These are phyloP conservation scores for Fusarium denticulatum DNA, from an alignment of 2,329 filamentous ascomycete genomes.

Conservation along the genomic window DNA sequence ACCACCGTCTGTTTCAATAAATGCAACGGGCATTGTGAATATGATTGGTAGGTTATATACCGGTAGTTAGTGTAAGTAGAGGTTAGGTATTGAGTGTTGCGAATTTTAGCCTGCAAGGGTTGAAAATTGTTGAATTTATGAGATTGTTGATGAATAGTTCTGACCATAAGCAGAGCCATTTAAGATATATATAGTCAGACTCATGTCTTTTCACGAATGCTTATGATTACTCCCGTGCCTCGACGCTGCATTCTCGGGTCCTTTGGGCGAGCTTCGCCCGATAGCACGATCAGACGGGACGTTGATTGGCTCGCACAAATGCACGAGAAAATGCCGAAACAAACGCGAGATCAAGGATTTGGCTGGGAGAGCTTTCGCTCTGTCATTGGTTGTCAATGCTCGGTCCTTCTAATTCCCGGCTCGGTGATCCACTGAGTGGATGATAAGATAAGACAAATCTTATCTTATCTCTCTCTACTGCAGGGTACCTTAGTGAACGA, in stretches of 20 bases:
- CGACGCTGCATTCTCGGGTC: not conserved
- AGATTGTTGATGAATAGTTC: not conserved
- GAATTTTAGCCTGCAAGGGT: not conserved
- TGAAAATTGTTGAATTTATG: not conserved
- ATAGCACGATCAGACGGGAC: accelerated
- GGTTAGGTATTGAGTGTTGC: not conserved
- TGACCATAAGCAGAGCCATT: accelerated
- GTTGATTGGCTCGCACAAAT: not conserved
- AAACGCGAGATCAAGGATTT: not conserved
- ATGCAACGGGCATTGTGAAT: constrained; percentile 14
- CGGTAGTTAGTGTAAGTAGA: not conserved
- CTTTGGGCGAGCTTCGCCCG: not conserved
- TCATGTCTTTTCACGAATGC: accelerated
- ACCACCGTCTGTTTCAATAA: constrained; percentile 25
- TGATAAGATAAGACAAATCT: too few species aligned
- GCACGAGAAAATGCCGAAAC: constrained; percentile 25
- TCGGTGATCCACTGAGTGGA: too few species aligned
- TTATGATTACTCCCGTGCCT: not conserved
- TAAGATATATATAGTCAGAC: not conserved
- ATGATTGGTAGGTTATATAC: not conserved
- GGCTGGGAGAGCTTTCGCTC: accelerated
- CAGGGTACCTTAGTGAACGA: not conserved
- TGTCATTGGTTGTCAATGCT: not conserved
- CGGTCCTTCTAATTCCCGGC: not conserved
- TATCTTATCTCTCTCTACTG: not conserved